Base-by-base conservation (phyloP, 1,284 basidiomycete species). In the Tylopilus sp. region DNA sequence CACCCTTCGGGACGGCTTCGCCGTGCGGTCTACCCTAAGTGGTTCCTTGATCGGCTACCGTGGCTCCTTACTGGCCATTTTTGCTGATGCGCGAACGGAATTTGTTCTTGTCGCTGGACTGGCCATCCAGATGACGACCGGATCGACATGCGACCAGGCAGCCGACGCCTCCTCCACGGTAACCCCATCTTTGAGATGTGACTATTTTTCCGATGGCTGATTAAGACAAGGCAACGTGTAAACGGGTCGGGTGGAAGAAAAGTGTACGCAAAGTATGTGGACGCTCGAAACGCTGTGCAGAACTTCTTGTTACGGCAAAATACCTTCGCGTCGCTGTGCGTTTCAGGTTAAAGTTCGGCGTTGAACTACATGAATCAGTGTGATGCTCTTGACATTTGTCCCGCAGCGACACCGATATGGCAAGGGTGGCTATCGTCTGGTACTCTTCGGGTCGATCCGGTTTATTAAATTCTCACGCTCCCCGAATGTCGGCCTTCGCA, bases 401-500 rank as follows among this genome's bases (percentile, higher is more conserved):
- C 26, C 19, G 19, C 9, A 28, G 29, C 7, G n/a, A 26, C 18
- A 15, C 28, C n/a, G 10, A 4, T 15, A 2, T 15, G 15, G 21
- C 19, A 38, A n/a, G 28, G n/a, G n/a, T n/a, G n/a, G n/a, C n/a
- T n/a, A n/a, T n/a, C n/a, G n/a, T n/a, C n/a, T 25, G 25, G 29
- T 13, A 28, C 23, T 10, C 16, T 12, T 21, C 26, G 33, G 26
- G 15, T 18, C 19, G n/a, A 11, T 46, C 23, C 21, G 6, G n/a
- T 39, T 31, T n/a, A 10, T 28, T 8, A 13, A 33, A 12, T 23
- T 47, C 47, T 19, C 36, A 49, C 48, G 31, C 26, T 4, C 10
- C 10, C 37, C 48, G 48, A 49, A 26, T 26, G 30, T 40, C 48
- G 48, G 37, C 25, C 48, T 39, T 38, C 35, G 23, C 11, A 29